phyloP scores from a whole-genome alignment of 2,329 filamentous ascomycete genomes.

The Biscogniauxia marginata region DNA sequence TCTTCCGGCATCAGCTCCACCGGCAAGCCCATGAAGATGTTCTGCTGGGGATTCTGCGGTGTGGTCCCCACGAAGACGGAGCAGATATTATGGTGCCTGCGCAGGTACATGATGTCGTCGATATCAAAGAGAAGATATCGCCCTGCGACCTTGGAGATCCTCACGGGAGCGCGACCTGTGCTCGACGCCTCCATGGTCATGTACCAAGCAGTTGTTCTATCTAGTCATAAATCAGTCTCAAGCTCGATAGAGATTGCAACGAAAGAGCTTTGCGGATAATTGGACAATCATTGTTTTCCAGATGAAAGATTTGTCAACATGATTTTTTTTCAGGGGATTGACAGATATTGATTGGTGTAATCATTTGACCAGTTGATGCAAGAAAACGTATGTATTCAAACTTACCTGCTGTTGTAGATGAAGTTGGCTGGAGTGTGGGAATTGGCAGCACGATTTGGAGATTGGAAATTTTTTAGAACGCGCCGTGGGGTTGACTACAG shows the following conservation, averaged over 20 bases:
- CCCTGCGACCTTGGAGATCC: constrained; percentile 76
- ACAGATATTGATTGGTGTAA: constrained; percentile 70
- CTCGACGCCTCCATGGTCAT: constrained; percentile 19
- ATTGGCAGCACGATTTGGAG: not conserved
- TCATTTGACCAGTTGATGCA: constrained; percentile 47
- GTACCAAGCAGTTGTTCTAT: constrained; percentile 3
- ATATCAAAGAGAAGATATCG: constrained; percentile 90
- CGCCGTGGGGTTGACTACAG: constrained; percentile 13
- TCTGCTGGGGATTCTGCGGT: constrained; percentile 91
- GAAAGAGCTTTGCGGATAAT: constrained; percentile 28
- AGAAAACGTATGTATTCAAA: constrained; percentile 11
- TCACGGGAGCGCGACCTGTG: constrained; percentile 46
- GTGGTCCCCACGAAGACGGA: constrained; percentile 84
- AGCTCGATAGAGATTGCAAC: constrained; percentile 5
- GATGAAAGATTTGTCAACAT: constrained; percentile 48
- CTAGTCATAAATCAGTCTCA: constrained; percentile 19
- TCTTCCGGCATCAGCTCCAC: constrained; percentile 91
- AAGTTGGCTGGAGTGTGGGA: not conserved
- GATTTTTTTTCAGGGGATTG: constrained; percentile 72
- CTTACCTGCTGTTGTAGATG: constrained; percentile 25
- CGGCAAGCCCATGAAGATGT: constrained; percentile 86
- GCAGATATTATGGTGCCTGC: constrained; percentile 78
- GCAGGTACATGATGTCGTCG: constrained; percentile 73
- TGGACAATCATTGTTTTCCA: constrained; percentile 41
- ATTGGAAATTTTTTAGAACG: not conserved